phyloP scores from a whole-genome alignment of 2,329 filamentous ascomycete genomes.

The Botrytis byssoidea region DNA sequence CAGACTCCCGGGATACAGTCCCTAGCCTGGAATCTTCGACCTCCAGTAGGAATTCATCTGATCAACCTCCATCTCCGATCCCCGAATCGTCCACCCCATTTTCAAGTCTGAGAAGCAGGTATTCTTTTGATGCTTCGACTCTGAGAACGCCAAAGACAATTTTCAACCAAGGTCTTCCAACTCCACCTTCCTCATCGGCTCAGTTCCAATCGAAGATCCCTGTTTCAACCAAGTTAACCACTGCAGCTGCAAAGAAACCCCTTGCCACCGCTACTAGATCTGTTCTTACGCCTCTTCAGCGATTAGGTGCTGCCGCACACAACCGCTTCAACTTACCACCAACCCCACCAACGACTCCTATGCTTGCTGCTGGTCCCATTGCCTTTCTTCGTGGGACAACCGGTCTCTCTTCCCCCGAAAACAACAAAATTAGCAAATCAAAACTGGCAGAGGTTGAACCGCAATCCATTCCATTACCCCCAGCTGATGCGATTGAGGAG shows the following conservation, averaged over 20 bases:
- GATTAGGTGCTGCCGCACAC: conserved; percentile 34
- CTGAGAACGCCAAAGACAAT: conserved; percentile 26
- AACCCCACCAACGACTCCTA: conserved; percentile 35
- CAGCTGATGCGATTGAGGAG: conserved; percentile 31
- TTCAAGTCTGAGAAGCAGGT: conserved; percentile 28
- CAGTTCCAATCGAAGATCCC: conserved; percentile 33
- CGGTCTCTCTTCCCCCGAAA: conserved; percentile 34
- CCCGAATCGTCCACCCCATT: conserved; percentile 3
- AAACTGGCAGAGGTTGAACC: conserved; percentile 32
- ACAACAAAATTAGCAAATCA: conserved; percentile 16
- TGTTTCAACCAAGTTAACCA: conserved; percentile 31
- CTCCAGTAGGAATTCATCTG: conserved; percentile 29
- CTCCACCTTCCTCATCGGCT: conserved; percentile 30
- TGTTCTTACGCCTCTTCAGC: conserved; percentile 38
- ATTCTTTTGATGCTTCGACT: conserved; percentile 27
- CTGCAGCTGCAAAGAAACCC: conserved; percentile 21
- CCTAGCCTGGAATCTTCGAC: conserved; percentile 30
- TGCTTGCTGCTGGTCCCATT: conserved; percentile 17
- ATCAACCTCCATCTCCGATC: conserved; percentile 31
- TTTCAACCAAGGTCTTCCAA: conserved; percentile 21
- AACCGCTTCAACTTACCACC: conserved; percentile 30
- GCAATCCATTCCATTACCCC: conserved; percentile 41
- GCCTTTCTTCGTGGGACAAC: conserved; percentile 21
- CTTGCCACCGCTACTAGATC: not conserved
- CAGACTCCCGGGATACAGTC: conserved; percentile 26